Evolutionary conservation across 257 asterid genomes (phyloP), one percentile per base, ranked within the genome.

Genomic region (Lycium ferocissimum): DNA sequence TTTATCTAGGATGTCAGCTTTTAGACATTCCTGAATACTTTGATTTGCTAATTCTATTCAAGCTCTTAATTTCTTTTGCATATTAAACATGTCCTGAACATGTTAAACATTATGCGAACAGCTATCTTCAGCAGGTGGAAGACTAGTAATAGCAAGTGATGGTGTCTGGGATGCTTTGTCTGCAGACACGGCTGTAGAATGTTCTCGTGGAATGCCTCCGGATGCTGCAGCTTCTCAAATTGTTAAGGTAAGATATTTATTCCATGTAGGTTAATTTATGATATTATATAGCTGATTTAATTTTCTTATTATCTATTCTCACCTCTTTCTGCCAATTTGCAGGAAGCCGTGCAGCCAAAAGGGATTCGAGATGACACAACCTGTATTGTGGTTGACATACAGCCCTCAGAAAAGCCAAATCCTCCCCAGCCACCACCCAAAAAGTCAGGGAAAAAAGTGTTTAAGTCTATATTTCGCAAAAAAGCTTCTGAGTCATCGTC

Each of bases 101-200:
- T 73, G 43, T 47, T 20, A 22, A 20, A 73, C 61, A 71, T 38
- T 59, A 70, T 61, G 58, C 67, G 58, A 86, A 89, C 95, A 93
- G 95, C 92, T 94, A 73, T 87, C 98, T 38, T 85, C 97, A n/a
- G 88, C 90, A 22, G 97, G 98, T 83, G 98, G 97, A 82, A 87
- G 97, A 89, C 90, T 93, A 81, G 88, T 94, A n/a, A 91, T 94
- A 87, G 91, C 96, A 20, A 94, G 98, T 17, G 98, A 94, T 71
- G 98, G 98, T 86, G 98, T 94, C 87, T 94, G 97, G 97, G 98
- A 94, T 51, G 93, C 95, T 49, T 11, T 94, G 86, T 88, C 97
- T 85, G 91, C 93, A 62, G 95, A 94, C 90, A 57, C 86, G 45
- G 95, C 94, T 84, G 86, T 91, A 7, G 98, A 92, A 75, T 93